phyloP scores from a whole-genome alignment of 495 filamentous ascomycete species.

The Evernia prunastri region DNA sequence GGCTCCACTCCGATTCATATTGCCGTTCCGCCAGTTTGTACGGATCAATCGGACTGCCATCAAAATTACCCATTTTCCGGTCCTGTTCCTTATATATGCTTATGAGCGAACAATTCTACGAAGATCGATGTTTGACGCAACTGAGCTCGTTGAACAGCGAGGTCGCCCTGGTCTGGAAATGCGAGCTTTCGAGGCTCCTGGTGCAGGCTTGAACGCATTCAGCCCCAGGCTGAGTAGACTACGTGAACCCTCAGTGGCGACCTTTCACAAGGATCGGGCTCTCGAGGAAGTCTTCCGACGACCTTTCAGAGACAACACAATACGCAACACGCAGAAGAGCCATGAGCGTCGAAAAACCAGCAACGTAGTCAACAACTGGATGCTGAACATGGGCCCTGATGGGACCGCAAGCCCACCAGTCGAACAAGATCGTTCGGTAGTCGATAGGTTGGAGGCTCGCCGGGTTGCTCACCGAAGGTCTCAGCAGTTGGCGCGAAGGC shows the following conservation, averaged over 20 bases:
- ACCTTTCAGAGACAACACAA: slow-evolving; percentile 44
- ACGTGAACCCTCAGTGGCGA: slow-evolving; percentile 75
- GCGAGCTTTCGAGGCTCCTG: slow-evolving; percentile 43
- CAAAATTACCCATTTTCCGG: slow-evolving; percentile 81
- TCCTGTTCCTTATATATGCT: slow-evolving; percentile 74
- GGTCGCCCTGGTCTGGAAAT: slow-evolving; percentile 32
- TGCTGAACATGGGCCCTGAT: slow-evolving; percentile 63
- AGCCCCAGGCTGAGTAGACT: slow-evolving; percentile 55
- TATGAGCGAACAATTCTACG: slow-evolving; percentile 78
- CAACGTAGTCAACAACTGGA: slow-evolving; percentile 77
- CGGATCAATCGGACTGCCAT: slow-evolving; percentile 78
- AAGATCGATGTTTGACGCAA: slow-evolving; percentile 62
- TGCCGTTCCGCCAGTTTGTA: slow-evolving; percentile 75
- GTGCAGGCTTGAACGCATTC: slow-evolving; percentile 50
- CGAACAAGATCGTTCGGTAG: slow-evolving; percentile 52
- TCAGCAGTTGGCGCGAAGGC: slow-evolving; percentile 33
- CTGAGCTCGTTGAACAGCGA: slow-evolving; percentile 56
- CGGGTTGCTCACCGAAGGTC: slow-evolving; percentile 30
- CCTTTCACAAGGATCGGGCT: slow-evolving; percentile 79
- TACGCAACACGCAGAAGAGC: slow-evolving; percentile 43
- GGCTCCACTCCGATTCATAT: slow-evolving; percentile 67
- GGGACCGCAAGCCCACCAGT: slow-evolving; percentile 57
- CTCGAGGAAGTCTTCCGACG: slow-evolving; percentile 86
- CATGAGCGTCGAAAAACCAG: slow-evolving; percentile 59
- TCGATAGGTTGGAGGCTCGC: slow-evolving; percentile 51